Percentiles rank a stretch among this genome's conserved stretches.
These are phyloP conservation scores for Geopyxis carbonaria DNA, from an alignment of 495 filamentous ascomycete species.

Conservation along the genomic window DNA sequence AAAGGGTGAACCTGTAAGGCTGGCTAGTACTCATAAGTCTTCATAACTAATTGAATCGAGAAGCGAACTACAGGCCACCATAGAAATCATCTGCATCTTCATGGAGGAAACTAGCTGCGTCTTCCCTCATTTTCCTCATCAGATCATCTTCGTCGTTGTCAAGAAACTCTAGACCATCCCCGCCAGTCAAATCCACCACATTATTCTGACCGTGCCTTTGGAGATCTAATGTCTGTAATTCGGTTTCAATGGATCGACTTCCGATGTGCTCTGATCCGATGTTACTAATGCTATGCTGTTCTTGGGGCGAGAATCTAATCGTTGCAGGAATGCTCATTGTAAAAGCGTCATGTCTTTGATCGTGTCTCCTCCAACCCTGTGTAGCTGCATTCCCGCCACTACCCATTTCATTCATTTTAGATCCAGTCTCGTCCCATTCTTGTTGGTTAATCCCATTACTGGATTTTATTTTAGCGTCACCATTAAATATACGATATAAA, in stretches of 20 bases:
- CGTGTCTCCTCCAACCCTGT: slow-evolving; percentile 15
- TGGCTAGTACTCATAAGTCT: no score
- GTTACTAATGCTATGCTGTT: background rate
- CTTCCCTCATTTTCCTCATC: slow-evolving; percentile 18
- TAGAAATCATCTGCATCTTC: slow-evolving; percentile 21
- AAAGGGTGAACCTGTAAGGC: no score
- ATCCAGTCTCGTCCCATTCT: slow-evolving; percentile 20
- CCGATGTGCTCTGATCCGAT: background rate
- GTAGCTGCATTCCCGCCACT: slow-evolving; percentile 12
- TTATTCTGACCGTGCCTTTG: no score
- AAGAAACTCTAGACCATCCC: slow-evolving; percentile 14
- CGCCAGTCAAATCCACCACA: slow-evolving; percentile 20
- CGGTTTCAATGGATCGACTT: slow-evolving; percentile 1
- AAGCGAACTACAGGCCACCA: slow-evolving; percentile 15
- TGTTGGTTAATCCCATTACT: slow-evolving; percentile 5
- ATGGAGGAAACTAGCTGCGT: slow-evolving; percentile 21
- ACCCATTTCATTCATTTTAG: slow-evolving; percentile 25
- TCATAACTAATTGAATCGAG: no score
- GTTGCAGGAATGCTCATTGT: slow-evolving; percentile 13
- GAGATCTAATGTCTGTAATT: slow-evolving; percentile 3
- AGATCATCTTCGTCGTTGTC: slow-evolving; percentile 19
- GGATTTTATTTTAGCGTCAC: slow-evolving; percentile 6
- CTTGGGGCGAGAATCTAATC: slow-evolving; percentile 8
- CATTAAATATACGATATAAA: slow-evolving; percentile 34
- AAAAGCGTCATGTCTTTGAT: slow-evolving; percentile 15